phyloP scores from a whole-genome alignment of 2,329 filamentous ascomycete genomes.

The Aspergillus fumigatiaffinis region DNA sequence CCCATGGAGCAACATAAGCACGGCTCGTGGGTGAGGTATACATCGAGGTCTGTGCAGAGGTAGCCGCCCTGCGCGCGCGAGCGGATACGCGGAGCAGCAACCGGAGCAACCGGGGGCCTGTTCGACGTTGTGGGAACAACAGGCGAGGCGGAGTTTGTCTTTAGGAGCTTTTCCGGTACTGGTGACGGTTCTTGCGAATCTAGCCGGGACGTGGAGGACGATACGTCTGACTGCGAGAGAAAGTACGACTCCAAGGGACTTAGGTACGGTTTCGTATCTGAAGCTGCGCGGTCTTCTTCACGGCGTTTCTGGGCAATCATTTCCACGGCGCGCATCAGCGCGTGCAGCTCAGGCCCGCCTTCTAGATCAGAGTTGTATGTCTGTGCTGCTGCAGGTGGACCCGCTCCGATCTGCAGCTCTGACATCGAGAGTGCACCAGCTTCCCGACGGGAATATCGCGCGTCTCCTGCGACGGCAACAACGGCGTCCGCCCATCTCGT shows the following conservation, averaged over 20 bases:
- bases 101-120: background rate
- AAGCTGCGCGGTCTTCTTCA: conserved; percentile 17
- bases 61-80: conserved; percentile 76
- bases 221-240: conserved; percentile 39
- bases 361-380: conserved; percentile 34
- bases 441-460: conserved; percentile 34
- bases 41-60: conserved; percentile 86
- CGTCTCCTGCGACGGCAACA: conserved; percentile 44
- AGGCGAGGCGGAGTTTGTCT: conserved; percentile 10
- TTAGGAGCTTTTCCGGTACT: conserved; percentile 16
- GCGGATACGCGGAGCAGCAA: conserved; percentile 52
- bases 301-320: conserved; percentile 41
- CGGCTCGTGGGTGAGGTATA: conserved; percentile 93
- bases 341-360: conserved; percentile 44
- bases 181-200: conserved; percentile 7
- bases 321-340: conserved; percentile 43
- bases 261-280: conserved; percentile 13
- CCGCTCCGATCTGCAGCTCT: conserved; percentile 15
- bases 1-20: conserved; percentile 98
- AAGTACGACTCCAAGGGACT: conserved; percentile 32
- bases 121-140: conserved; percentile 11
- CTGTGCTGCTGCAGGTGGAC: conserved; percentile 21
- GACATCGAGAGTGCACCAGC: conserved; percentile 20
- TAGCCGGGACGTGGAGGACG: conserved; percentile 48
- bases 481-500: conserved; percentile 33